Base-by-base conservation (phyloP, 306 rosid genomes). In the Sechiopsis laciniata region DNA sequence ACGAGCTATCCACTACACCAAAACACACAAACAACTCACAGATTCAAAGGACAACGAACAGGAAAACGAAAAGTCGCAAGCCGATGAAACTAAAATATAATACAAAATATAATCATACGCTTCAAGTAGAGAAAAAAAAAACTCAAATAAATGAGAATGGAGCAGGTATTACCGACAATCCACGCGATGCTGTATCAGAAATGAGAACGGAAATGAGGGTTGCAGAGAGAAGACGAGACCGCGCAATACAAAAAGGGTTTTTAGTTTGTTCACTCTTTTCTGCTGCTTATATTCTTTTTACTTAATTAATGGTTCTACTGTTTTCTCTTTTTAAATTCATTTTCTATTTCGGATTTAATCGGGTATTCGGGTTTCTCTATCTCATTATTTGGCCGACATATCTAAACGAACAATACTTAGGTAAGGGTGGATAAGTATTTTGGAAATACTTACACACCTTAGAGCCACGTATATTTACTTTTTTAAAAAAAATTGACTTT, bases 131-230 rank as follows among this genome's bases (percentile, higher is more conserved):
- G 12, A 0, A 69, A 10, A 46, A 13, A 68, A n/a, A n/a, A n/a
- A 48, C 37, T 42, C 42, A 40, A 50, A 51, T 5, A 24, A 26
- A 69, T 21, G 56, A 8, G 77, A 59, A 55, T 59, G 40, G 70
- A 59, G 19, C 19, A 57, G 69, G 68, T 59, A 57, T 58, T 74
- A 74, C 77, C 77, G 45, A 74, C 22, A 74, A 59, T 74, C 58
- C 53, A 46, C 59, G 57, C 77, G 16, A 74, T 45, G 77, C 77
- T 56, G 42, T 20, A 42, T 32, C 69, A 20, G 69, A 59, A 74
- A 42, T 42, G 48, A 8, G 48, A 42, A 2, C 37, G 9, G 48
- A 42, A 42, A 59, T 8, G 55, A 55, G 66, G 76, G 65, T 56
- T 73, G 32, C 37, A 22, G 40, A 72, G 63, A 72, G 8, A 56